A percentile compares a stretch with the other conserved stretches of the same genome.
Conservation (phyloP, 2,329 filamentous ascomycete species). For the Stenocarpella maydis region DNA sequence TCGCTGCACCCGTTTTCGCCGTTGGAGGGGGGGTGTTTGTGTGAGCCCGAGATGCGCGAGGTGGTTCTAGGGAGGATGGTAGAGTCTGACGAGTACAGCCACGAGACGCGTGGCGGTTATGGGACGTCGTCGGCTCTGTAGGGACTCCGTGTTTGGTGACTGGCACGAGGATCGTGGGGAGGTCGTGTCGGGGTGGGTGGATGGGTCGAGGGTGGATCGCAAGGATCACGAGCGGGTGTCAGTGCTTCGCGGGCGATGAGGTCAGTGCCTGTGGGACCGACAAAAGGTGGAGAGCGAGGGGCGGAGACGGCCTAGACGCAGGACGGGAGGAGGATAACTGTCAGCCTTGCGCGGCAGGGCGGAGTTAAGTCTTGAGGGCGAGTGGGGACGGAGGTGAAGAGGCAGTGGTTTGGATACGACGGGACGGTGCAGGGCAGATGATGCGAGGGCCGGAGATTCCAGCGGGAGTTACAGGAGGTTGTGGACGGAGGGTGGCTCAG, state of each 20-base stretch:
- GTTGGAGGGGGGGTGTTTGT: conserved; percentile 33
- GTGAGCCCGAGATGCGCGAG: conserved; percentile 40
- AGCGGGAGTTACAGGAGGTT: conserved; percentile 15
- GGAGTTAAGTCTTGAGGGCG: conserved; percentile 27
- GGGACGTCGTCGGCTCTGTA: conserved; percentile 52
- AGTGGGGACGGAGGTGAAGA: conserved; percentile 22
- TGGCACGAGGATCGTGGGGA: conserved; percentile 43
- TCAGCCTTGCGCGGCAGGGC: conserved; percentile 29
- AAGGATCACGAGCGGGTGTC: conserved; percentile 14
- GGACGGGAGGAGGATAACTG: conserved; percentile 14
- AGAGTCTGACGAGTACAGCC: conserved; percentile 58
- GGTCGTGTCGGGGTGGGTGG: conserved; percentile 27
- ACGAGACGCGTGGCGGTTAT: conserved; percentile 55
- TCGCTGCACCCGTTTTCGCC: conserved; percentile 47
- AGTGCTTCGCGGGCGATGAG: conserved; percentile 27
- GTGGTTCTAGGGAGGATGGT: conserved; percentile 61
- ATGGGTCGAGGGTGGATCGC: conserved; percentile 20
- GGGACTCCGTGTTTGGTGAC: conserved; percentile 59
- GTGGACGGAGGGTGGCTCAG: conserved; percentile 4
- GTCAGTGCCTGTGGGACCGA: conserved; percentile 16
- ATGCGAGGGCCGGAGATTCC: conserved; percentile 26
- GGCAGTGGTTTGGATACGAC: conserved; percentile 27
- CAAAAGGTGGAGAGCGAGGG: conserved; percentile 24
- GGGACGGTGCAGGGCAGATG: conserved; percentile 26
- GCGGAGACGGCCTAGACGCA: conserved; percentile 25